These are phyloP conservation scores for Aspergillus diversus DNA, from an alignment of 495 filamentous ascomycete genomes.

Conservation along the genomic window DNA sequence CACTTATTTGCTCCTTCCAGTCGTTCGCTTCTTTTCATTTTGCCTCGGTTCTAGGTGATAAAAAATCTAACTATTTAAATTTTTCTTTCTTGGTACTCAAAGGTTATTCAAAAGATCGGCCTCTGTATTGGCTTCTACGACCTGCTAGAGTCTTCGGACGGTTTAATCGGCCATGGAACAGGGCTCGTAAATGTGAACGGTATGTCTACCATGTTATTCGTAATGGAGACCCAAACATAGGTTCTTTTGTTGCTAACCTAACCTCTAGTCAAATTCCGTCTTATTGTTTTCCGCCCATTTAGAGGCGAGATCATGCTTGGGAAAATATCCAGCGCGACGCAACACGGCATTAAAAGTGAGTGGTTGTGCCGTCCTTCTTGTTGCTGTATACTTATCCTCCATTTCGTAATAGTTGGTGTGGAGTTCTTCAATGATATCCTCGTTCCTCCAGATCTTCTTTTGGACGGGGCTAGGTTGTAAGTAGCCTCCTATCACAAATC, in stretches of 20 bases:
- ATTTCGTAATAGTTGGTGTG: slow-evolving; percentile 62
- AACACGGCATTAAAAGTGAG: slow-evolving; percentile 76
- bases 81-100: background rate
- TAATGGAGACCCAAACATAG: background rate
- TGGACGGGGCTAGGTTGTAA: slow-evolving; percentile 75
- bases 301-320: slow-evolving; percentile 87
- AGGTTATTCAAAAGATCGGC: slow-evolving; percentile 79
- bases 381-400: slow-evolving; percentile 5
- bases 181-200: slow-evolving; percentile 92
- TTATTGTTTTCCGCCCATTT: slow-evolving; percentile 94
- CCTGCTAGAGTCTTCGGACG: slow-evolving; percentile 82
- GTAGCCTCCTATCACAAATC: slow-evolving; percentile 29
- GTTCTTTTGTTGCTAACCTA: background rate
- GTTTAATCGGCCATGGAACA: slow-evolving; percentile 85
- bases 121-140: slow-evolving; percentile 93
- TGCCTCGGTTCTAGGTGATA: no score
- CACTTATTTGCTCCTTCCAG: background rate
- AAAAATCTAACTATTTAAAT: no score
- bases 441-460: slow-evolving; percentile 70
- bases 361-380: slow-evolving; percentile 1
- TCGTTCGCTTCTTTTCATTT: no score
- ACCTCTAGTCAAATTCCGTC: slow-evolving; percentile 77
- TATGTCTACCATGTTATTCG: slow-evolving; percentile 33
- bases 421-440: slow-evolving; percentile 93
- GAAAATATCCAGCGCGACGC: slow-evolving; percentile 71